phyloP scores from a whole-genome alignment of 2,329 filamentous ascomycete species.

The Fusarium succisae region DNA sequence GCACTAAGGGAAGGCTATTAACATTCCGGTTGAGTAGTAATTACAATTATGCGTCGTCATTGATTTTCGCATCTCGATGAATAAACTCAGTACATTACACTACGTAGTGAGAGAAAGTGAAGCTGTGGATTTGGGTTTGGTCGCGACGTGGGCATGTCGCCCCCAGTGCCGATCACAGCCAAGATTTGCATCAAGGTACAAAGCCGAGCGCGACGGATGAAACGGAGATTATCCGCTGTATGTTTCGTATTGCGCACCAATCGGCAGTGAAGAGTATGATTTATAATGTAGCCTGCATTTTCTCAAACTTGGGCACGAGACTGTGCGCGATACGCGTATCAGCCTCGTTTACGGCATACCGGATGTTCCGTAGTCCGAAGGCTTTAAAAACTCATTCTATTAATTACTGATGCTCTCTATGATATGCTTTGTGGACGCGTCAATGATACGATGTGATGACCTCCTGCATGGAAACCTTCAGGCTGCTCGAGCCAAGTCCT shows the following conservation, averaged over 20 bases:
- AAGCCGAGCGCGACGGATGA: neutral
- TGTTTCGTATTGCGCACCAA: neutral
- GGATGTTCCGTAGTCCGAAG: neutral
- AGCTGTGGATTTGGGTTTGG: neutral
- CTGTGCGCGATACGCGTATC: neutral
- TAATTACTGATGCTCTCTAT: neutral
- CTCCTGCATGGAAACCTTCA: neutral
- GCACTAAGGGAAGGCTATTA: neutral
- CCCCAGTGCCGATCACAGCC: neutral
- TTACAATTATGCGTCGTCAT: neutral
- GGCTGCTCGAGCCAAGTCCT: neutral
- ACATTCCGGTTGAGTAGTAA: neutral
- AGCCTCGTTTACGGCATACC: neutral
- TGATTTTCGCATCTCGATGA: neutral
- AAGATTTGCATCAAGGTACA: neutral
- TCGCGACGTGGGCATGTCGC: neutral
- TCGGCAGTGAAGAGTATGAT: neutral
- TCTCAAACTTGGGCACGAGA: neutral
- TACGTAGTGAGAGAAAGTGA: neutral
- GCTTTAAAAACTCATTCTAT: neutral
- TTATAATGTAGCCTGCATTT: neutral
- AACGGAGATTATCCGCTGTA: neutral
- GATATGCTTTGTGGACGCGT: neutral
- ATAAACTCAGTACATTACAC: accelerated
- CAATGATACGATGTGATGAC: neutral